These are phyloP conservation scores for Globisporangium iwayamae DNA, from an alignment of 352 stramenopile species.

Conservation along the genomic window DNA sequence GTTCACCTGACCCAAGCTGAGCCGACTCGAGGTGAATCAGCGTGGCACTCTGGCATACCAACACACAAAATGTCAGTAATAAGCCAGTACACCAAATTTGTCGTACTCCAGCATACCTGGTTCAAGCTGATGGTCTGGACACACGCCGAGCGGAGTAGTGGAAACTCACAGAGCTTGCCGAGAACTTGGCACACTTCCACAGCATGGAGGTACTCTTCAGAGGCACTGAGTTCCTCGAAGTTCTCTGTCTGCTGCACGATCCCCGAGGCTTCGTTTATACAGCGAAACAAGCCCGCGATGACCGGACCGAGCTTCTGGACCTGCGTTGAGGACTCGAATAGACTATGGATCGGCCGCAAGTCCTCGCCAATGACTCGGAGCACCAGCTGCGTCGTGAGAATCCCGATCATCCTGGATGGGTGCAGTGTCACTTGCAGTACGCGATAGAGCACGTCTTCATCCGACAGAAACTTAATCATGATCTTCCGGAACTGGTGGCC, in stretches of 20 bases:
- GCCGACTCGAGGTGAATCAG: constrained; percentile 67
- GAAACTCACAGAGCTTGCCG: constrained; percentile 48
- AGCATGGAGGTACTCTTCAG: constrained; percentile 67
- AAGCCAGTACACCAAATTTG: too few relatives aligned
- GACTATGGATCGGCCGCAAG: constrained; percentile 32
- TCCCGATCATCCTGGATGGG: constrained; percentile 60
- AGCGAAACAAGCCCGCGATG: constrained; percentile 51
- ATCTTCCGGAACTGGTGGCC: constrained; percentile 64
- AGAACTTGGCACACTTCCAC: constrained; percentile 61
- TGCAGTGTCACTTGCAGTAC: constrained; percentile 67
- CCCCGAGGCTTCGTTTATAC: constrained; percentile 38
- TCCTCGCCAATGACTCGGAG: constrained; percentile 66
- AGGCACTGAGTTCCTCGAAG: constrained; percentile 39
- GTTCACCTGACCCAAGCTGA: constrained; percentile 46
- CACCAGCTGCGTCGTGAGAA: constrained; percentile 44
- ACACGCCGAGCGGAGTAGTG: constrained; percentile 42
- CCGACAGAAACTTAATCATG: constrained; percentile 41
- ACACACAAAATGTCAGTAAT: not conserved
- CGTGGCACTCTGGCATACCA: constrained; percentile 39
- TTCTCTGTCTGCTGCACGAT: constrained; percentile 43
- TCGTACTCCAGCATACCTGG: constrained; percentile 36
- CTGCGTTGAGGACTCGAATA: constrained; percentile 42
- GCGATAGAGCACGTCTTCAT: constrained; percentile 63
- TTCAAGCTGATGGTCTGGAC: constrained; percentile 64
- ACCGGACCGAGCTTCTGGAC: constrained; percentile 42